Evolutionary conservation across 495 filamentous ascomycete genomes (phyloP), one percentile per base, ranked within the genome.

Genomic region (Sphaerosporella brunnea): DNA sequence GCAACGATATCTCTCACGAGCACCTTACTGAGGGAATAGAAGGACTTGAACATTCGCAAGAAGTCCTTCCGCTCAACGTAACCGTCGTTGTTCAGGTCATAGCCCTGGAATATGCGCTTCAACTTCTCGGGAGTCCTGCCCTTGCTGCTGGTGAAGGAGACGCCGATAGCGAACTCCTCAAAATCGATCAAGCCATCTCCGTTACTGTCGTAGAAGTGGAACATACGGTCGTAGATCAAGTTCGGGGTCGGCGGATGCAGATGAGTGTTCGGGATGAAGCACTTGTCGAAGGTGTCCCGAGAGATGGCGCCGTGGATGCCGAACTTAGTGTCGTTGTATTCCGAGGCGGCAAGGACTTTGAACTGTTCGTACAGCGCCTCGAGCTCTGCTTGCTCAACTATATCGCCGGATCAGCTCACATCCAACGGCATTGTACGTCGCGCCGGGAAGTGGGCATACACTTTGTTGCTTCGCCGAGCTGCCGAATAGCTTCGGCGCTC

Each of bases 361-460:
- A 92, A 96, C 56, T 95, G 92, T 55, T 95, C 88, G 79, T 84
- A 96, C 23, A 90, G 73, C 23, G 85, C 90, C 63, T 96, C 85
- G 2, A 96, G 64, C 59, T 93, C 83, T 2, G 80, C 75, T 25
- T 74, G 72, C 59, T 93, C 84, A 51, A 87, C 58, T 61, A 30
- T 47, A 16, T 34, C 10, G 5, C 24, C 18, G 13, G 11, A 25
- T 48, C 41, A 58, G 47, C 25, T 15, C 43, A 34, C n/a, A 10
- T 38, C 7, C 30, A 13, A 5, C 28, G 28, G n/a, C 5, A 32
- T 32, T 13, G 28, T 5, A 5, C 28, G 28, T 32, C 28, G 28
- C 28, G 5, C 28, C 34, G 21, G 34, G 36, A 23, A 36, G 21
- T 2, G 37, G 23, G 15, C 50, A 24, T 55, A 61, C 58, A 87